Evolutionary conservation across 768 basidiomycete species (phyloP).

Genomic region (Leccinellum albellum): DNA sequence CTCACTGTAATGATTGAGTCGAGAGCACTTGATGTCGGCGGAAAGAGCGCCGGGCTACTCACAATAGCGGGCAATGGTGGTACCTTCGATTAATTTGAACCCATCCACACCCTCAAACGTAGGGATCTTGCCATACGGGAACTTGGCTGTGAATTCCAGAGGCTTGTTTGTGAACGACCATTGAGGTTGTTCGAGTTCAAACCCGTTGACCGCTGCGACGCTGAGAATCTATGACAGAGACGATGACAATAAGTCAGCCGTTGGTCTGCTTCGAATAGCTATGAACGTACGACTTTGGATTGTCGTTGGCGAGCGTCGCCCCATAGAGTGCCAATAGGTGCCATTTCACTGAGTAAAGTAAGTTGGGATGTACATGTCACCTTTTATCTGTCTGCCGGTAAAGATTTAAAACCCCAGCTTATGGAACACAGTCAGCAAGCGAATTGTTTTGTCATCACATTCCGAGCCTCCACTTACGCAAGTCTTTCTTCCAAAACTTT

Average conservation of each 20-base stretch:
- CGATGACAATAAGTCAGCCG: background rate
- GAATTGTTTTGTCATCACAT: background rate
- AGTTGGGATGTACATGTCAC: too few relatives aligned
- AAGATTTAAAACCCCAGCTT: background rate
- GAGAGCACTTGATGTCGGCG: background rate
- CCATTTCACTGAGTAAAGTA: conserved; percentile 5
- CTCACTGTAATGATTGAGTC: conserved; percentile 3
- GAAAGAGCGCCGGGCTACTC: background rate
- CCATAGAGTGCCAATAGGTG: conserved; percentile 17
- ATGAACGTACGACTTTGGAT: conserved; percentile 21
- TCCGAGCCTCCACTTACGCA: background rate
- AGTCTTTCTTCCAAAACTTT: background rate
- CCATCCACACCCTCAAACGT: conserved; percentile 20
- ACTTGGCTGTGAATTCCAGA: conserved; percentile 10
- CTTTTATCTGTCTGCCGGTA: background rate
- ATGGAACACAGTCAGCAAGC: background rate
- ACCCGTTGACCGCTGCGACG: conserved; percentile 17
- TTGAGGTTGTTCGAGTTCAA: conserved; percentile 11
- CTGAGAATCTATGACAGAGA: conserved; percentile 10
- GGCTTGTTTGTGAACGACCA: conserved; percentile 16
- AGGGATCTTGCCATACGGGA: conserved; percentile 22
- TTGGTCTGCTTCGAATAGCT: background rate
- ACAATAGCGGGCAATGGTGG: conserved; percentile 22
- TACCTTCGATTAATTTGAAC: conserved; percentile 16
- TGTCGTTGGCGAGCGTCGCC: conserved; percentile 18